phyloP scores from a whole-genome alignment of 768 basidiomycete genomes.

The Mycena haematopus region DNA sequence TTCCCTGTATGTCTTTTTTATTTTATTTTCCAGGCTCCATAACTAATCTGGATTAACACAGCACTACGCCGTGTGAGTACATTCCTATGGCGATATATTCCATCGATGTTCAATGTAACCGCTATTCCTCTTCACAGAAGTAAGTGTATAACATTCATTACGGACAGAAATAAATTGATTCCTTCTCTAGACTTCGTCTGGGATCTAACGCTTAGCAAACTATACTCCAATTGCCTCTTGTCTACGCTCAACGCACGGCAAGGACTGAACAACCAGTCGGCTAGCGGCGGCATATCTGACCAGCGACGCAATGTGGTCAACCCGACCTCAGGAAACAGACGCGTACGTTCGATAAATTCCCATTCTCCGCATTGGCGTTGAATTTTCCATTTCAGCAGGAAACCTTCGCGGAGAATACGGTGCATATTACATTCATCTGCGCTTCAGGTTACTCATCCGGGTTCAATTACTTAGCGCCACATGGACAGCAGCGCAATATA shows the following conservation, averaged over 20 bases:
- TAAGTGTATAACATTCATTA: background rate
- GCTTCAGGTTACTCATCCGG: background rate
- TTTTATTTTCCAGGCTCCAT: background rate
- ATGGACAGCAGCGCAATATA: slow-evolving; percentile 32
- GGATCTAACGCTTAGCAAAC: slow-evolving; percentile 53
- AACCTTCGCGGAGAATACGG: slow-evolving; percentile 17
- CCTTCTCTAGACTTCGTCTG: background rate
- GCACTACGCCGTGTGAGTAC: slow-evolving; percentile 52
- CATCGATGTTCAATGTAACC: background rate
- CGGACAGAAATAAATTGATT: background rate
- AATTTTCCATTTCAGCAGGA: slow-evolving; percentile 14
- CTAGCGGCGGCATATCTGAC: slow-evolving; percentile 33
- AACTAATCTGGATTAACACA: slow-evolving; percentile 25
- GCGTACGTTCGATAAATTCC: slow-evolving; percentile 10
- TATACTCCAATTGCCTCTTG: slow-evolving; percentile 55
- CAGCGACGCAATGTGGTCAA: slow-evolving; percentile 27
- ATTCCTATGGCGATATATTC: background rate
- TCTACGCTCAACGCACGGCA: slow-evolving; percentile 56
- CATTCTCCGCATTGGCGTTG: background rate
- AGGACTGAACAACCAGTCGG: slow-evolving; percentile 36
- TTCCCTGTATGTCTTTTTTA: slow-evolving; percentile 17
- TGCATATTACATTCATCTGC: background rate
- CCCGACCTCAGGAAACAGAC: slow-evolving; percentile 11
- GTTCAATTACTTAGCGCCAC: slow-evolving; percentile 15
- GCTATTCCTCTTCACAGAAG: background rate